Conservation (phyloP, 371 early-diverging fungal species). For the Batkoa obscura region DNA sequence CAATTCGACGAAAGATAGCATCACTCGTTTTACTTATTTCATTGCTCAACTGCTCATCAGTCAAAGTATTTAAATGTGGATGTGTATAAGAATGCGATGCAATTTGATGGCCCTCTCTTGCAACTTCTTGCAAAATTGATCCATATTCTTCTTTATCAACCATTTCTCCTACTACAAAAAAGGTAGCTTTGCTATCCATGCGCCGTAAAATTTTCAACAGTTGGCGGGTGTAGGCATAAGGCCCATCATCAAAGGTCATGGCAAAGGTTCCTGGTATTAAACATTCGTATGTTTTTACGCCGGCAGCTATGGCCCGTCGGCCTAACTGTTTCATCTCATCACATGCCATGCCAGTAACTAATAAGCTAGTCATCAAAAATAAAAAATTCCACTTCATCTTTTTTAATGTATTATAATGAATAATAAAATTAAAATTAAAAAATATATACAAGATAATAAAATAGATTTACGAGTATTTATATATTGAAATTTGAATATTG, state of each 20-base stretch:
- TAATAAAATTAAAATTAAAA: no score
- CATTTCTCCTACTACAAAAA: slow-evolving; percentile 38
- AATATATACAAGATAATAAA: no score
- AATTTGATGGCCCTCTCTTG: slow-evolving; percentile 21
- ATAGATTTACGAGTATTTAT: no score
- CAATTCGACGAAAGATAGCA: slow-evolving; percentile 17
- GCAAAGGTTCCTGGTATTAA: slow-evolving; percentile 13
- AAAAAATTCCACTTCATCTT: no score
- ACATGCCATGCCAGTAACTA: no score
- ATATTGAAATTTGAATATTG: no score
- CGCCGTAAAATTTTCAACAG: slow-evolving; percentile 25
- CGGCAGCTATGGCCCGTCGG: not conserved
- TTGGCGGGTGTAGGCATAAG: slow-evolving; percentile 18
- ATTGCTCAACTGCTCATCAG: slow-evolving; percentile 13
- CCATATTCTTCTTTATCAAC: slow-evolving; percentile 4
- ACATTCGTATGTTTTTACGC: slow-evolving; percentile 1
- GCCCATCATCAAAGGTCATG: slow-evolving; percentile 51
- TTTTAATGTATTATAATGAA: no score
- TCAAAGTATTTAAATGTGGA: slow-evolving; percentile 17
- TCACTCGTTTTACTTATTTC: slow-evolving; percentile 12
- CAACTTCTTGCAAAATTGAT: not conserved
- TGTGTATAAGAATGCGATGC: slow-evolving; percentile 32
- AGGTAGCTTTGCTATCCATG: slow-evolving; percentile 31
- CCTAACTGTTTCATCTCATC: no score
- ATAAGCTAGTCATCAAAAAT: no score